Evolutionary conservation across 345 rosid species (phyloP), one percentile per base, ranked within the genome.

Genomic region (Ricinus communis): DNA sequence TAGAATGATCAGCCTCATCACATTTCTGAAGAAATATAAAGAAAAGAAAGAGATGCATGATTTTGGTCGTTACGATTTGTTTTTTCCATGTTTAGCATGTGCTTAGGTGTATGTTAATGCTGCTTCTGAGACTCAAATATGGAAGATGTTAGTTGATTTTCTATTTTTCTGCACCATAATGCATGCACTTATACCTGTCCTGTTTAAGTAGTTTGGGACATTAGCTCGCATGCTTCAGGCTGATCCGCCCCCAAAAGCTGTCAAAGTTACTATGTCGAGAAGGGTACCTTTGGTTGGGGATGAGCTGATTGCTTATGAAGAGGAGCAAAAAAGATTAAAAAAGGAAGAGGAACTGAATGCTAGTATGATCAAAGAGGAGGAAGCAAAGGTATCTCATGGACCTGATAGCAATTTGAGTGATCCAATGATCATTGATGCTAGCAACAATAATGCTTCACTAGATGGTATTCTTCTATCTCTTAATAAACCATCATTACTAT

Each of bases 151-250:
- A 31, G 13, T 38, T 22, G 55, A 10, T 55, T 52, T 33, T 49
- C 51, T n/a, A 16, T 9, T 74, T n/a, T 71, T 58, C 19, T 68
- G 45, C 28, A 5, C 47, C 27, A 59, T n/a, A 54, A 65, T 43
- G 16, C 28, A 49, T 53, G 66, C 30, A 24, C 53, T 74, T 14
- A 66, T 33, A 73, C 40, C 77, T 43, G 62, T 45, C 10, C 54
- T 81, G 59, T 56, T 14, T 58, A 68, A 84, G 82, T 81, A 95
- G 99, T 95, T 83, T 83, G 97, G 96, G 50, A 87, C 97, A 14
- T 74, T 95, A 82, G 97, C 99, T 74, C 97, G 99, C 67, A 87
- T 85, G 91, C 99, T 95, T 62, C 99, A 95, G 89, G 91, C 97
- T 71, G 87, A 93, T 82, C 97, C 99, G 76, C 97, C 99, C 76